These are phyloP conservation scores for Malbranchea zuffiana DNA, from an alignment of 2,329 filamentous ascomycete species.

Conservation along the genomic window DNA sequence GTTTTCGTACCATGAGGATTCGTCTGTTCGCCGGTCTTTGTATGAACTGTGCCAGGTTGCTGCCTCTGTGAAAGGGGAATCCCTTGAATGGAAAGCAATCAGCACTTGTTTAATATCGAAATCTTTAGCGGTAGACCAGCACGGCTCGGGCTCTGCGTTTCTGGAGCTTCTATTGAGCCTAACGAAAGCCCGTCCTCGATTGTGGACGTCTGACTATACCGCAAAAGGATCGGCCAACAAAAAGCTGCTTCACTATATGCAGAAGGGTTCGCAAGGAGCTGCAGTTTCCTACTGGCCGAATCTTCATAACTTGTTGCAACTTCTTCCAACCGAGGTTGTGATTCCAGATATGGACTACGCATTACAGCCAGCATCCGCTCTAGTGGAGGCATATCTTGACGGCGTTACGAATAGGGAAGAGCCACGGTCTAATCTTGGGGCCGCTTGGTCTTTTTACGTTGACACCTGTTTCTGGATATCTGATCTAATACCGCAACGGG, in stretches of 20 bases:
- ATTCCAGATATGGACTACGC: slow-evolving; percentile 20
- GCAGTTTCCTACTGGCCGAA: slow-evolving; percentile 61
- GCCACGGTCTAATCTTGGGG: slow-evolving; percentile 52
- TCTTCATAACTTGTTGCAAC: slow-evolving; percentile 50
- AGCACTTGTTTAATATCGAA: slow-evolving; percentile 63
- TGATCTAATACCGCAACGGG: slow-evolving; percentile 36
- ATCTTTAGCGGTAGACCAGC: slow-evolving; percentile 60
- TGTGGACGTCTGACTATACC: slow-evolving; percentile 61
- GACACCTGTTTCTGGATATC: slow-evolving; percentile 48
- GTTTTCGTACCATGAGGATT: slow-evolving; percentile 45
- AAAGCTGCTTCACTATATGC: slow-evolving; percentile 60
- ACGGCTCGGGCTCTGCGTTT: slow-evolving; percentile 62
- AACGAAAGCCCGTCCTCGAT: slow-evolving; percentile 52
- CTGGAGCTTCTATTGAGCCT: slow-evolving; percentile 55
- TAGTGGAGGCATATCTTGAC: slow-evolving; percentile 57
- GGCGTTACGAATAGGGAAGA: slow-evolving; percentile 69
- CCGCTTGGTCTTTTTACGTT: slow-evolving; percentile 68
- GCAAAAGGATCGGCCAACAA: slow-evolving; percentile 47
- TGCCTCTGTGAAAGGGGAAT: slow-evolving; percentile 37
- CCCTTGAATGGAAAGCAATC: slow-evolving; percentile 53
- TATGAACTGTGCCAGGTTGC: slow-evolving; percentile 46
- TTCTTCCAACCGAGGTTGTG: slow-evolving; percentile 43
- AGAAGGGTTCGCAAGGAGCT: slow-evolving; percentile 74
- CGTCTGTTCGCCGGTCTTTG: slow-evolving; percentile 47
- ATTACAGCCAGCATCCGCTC: slow-evolving; percentile 44